phyloP scores from a whole-genome alignment of 768 basidiomycete genomes.

The Austroboletus eburneus region DNA sequence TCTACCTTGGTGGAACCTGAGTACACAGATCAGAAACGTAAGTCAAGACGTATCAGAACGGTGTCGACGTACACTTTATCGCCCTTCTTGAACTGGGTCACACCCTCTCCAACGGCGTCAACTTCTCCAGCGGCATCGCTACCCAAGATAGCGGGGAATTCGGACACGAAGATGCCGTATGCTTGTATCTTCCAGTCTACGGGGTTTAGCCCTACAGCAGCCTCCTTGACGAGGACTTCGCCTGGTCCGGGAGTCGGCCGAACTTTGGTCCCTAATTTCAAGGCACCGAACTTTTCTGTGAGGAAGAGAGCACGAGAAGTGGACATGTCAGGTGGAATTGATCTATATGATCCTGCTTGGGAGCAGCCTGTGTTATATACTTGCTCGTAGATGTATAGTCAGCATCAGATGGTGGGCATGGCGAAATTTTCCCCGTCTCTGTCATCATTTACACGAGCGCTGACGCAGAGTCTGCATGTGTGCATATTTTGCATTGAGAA shows the following conservation, averaged over 20 bases:
- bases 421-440: too few species aligned
- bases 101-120: constrained; percentile 36
- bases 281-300: constrained; percentile 17
- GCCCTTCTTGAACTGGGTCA: constrained; percentile 34
- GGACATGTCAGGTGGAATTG: too few species aligned
- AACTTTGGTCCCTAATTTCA: constrained; percentile 10
- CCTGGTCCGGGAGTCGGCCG: constrained; percentile 33
- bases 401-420: too few species aligned
- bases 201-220: constrained; percentile 42
- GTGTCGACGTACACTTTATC: constrained; percentile 23
- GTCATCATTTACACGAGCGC: too few species aligned
- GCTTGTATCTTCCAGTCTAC: constrained; percentile 34
- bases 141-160: constrained; percentile 37
- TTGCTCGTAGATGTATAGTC: too few species aligned
- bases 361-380: too few species aligned
- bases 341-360: too few species aligned
- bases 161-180: background rate
- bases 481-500: too few species aligned
- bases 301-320: constrained; percentile 14
- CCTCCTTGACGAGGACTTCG: constrained; percentile 42
- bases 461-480: too few species aligned
- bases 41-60: too few species aligned
- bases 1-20: constrained; percentile 18
- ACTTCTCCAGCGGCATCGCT: constrained; percentile 39
- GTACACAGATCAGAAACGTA: background rate